Evolutionary conservation across 2,329 filamentous ascomycete genomes (phyloP), one percentile per base, ranked within the genome.

Genomic region (Myotisia sp.): DNA sequence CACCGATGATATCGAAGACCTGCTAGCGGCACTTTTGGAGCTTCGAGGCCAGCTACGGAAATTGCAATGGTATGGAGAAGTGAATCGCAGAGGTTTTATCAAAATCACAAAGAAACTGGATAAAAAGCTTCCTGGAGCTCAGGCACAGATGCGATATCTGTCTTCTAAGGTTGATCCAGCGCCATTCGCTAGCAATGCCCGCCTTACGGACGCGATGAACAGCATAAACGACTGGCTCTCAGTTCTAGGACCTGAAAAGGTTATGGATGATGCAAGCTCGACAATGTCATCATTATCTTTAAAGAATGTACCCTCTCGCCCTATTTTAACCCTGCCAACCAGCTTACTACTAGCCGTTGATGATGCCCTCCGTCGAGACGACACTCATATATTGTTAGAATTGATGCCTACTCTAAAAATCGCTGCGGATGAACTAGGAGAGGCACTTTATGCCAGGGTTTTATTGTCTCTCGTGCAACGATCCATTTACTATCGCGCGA

Each of bases 61-160:
- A 50, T 65, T 98, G 34, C 82, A 92, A 56, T 95, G 86, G 86
- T 98, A 95, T 54, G 87, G 86, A 32, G 87, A 95, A 60, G 87
- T 95, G 50, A 98, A 98, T 56, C 74, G 86, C 34, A 71, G 83
- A 43, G 90, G 90, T 2, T 98, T 98, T 51, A 74, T 92, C 55
- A 98, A 98, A 63, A 98, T 98, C 56, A 93, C 90, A 33, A 98
- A 98, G 65, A 98, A 98, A 60, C 65, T 94, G 29, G 90, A 98
- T 60, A 98, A 98, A 63, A 94, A 92, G 62, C 73, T 94, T 2
- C 70, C 79, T 1, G 70, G 73, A 29, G 73, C 76, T 3, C 71
- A 76, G 33, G 78, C 82, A 0, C 86, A 94, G 62, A 76, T 82
- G 52, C 74, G 76, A 38, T 98, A 95, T 51, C 68, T 98, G 39